Base-by-base conservation (phyloP, 2,329 filamentous ascomycete species). In the Penicillium verrucosum region DNA sequence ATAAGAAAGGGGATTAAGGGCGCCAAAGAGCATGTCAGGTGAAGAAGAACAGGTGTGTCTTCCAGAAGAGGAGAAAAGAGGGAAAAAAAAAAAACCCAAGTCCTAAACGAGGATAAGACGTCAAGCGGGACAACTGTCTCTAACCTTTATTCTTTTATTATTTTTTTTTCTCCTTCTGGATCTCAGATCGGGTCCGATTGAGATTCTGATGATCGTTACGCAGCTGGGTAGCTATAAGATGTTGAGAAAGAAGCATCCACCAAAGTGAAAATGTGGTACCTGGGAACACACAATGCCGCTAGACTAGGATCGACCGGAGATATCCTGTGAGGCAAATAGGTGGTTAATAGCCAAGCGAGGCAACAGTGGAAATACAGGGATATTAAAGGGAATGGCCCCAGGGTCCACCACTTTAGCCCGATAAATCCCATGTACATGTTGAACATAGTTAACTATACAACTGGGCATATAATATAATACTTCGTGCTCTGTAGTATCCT, bases 291-390 rank as follows among this genome's bases (percentile, higher is more conserved):
- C 11, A 30, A 30, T 12, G 46, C 52, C 42, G 49, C 51, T 29
- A 51, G 54, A 40, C 40, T 37, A 51, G 54, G 52, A 60, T 63
- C 62, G 49, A 52, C 56, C 55, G 53, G 57, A 60, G 58, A 61
- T 60, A 58, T 60, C 51, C 46, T 56, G 42, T 56, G 54, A 43
- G 47, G 51, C 47, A 59, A 57, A 57, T 49, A 51, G 32, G 45
- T 29, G 25, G 6, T 43, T 50, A 36, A 61, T 58, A 62, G 63
- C 59, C 62, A 66, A 68, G 63, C 61, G 56, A 62, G 60, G 59
- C 18, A 59, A 60, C 59, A 56, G 67, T 71, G 68, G 66, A 65
- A 70, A 71, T 68, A 70, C 53, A 48, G 40, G 53, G 62, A 62
- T 65, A 63, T 63, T 65, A 65, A 64, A 57, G 51, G 53, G 57